Percentiles rank a stretch among this genome's conserved stretches.
Evolutionary conservation across 345 rosid genomes (phyloP).

Genomic region (Microthlaspi erraticum): DNA sequence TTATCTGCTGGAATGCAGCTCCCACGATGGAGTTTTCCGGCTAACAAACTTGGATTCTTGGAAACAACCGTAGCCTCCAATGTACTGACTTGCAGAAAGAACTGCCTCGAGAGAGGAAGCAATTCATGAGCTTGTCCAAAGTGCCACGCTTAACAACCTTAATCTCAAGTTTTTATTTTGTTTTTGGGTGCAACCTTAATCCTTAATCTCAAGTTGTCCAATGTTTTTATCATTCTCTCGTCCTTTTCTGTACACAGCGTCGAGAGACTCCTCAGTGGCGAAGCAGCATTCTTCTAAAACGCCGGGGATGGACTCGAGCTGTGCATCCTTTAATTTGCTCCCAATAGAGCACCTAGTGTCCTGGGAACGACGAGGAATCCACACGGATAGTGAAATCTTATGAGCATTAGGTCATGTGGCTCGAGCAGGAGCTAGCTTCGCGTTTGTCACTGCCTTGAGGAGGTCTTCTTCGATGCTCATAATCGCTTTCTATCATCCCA

Average conservation of each 20-base stretch:
- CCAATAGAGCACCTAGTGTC: conserved; percentile 86
- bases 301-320: conserved; percentile 39
- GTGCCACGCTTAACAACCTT: conserved; percentile 68
- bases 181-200: too few species aligned
- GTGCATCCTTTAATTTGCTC: conserved; percentile 29
- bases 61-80: conserved; percentile 62
- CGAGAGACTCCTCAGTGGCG: conserved; percentile 69
- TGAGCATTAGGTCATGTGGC: conserved; percentile 65
- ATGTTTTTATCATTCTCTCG: conserved; percentile 70
- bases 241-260: conserved; percentile 71
- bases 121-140: conserved; percentile 83
- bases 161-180: too few species aligned
- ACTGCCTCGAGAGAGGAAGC: conserved; percentile 68
- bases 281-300: conserved; percentile 77
- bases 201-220: conserved; percentile 80
- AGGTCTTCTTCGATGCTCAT: conserved; percentile 87
- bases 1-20: conserved; percentile 23
- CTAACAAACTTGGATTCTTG: conserved; percentile 63
- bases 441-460: conserved; percentile 66
- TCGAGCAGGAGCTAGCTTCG: conserved; percentile 59
- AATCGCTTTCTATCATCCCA: conserved; percentile 71
- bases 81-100: conserved; percentile 85
- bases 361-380: conserved; percentile 71
- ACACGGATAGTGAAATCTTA: conserved; percentile 87
- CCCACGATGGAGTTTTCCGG: conserved; percentile 66